Evolutionary conservation across 2,329 filamentous ascomycete genomes (phyloP).

Genomic region (Laburnicola sp.): DNA sequence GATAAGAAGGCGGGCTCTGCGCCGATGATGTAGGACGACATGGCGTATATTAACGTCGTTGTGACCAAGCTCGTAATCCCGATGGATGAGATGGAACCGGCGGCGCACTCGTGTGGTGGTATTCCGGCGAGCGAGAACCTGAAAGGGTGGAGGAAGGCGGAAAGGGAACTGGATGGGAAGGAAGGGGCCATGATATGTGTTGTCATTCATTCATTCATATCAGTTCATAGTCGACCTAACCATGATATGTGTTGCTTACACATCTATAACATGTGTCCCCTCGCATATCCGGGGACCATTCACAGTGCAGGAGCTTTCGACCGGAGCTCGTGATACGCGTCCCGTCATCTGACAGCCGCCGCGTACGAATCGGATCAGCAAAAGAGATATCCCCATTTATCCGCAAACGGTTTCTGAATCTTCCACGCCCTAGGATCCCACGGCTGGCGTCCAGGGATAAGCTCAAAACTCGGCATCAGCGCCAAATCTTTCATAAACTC

Average conservation of each 20-base stretch:
- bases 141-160: conserved; percentile 33
- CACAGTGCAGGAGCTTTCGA: neutral
- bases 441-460: conserved; percentile 26
- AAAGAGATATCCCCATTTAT: conserved; percentile 41
- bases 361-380: neutral
- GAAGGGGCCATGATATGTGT: conserved; percentile 35
- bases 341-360: neutral
- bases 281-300: too few species aligned
- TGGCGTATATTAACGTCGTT: conserved; percentile 28
- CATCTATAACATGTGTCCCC: neutral
- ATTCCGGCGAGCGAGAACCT: conserved; percentile 32
- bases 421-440: conserved; percentile 45
- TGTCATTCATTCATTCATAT: too few species aligned
- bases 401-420: conserved; percentile 38
- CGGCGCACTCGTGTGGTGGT: conserved; percentile 47
- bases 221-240: conserved; percentile 29
- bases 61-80: conserved; percentile 29
- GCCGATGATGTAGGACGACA: conserved; percentile 37
- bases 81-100: conserved; percentile 43
- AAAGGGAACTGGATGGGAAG: conserved; percentile 30
- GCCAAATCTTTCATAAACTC: conserved; percentile 43
- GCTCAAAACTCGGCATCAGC: conserved; percentile 38
- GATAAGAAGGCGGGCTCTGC: conserved; percentile 8
- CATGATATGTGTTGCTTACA: conserved; percentile 18
- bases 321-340: neutral